phyloP scores from a whole-genome alignment of 1,139 yeast species.

The Blastobotrys proliferans region DNA sequence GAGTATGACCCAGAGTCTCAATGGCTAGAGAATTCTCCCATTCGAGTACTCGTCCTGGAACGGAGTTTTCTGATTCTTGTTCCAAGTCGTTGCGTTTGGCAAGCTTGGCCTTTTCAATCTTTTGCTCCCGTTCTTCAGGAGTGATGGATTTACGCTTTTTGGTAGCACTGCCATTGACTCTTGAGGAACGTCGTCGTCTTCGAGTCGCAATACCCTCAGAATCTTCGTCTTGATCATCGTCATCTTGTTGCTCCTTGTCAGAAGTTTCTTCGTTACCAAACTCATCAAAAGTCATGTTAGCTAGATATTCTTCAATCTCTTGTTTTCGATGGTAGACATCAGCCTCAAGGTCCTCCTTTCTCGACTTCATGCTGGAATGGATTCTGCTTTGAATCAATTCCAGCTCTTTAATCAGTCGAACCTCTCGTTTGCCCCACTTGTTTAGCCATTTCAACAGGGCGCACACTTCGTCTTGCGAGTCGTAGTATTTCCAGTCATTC shows the following conservation, averaged over 20 bases:
- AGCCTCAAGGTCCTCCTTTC: constrained; percentile 44
- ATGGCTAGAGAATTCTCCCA: constrained; percentile 32
- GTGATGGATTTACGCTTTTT: not conserved
- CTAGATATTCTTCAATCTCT: constrained; percentile 23
- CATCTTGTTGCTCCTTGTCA: constrained; percentile 17
- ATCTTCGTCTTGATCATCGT: constrained; percentile 16
- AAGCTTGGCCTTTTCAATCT: constrained; percentile 10
- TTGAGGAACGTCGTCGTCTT: constrained; percentile 7
- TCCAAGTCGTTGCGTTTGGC: constrained; percentile 28
- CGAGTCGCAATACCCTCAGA: constrained; percentile 5
- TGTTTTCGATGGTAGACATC: constrained; percentile 29
- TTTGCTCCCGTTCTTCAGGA: constrained; percentile 16
- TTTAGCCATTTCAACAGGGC: constrained; percentile 63
- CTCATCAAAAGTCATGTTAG: constrained; percentile 26
- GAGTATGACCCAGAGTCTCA: constrained; percentile 26
- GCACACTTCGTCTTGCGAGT: constrained; percentile 55
- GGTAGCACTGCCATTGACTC: not conserved
- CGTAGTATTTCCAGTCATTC: constrained; percentile 68
- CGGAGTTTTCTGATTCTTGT: constrained; percentile 17
- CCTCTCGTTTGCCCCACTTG: constrained; percentile 74
- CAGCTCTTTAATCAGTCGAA: constrained; percentile 61
- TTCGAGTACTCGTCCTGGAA: constrained; percentile 23
- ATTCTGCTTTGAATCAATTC: constrained; percentile 46
- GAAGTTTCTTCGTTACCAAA: constrained; percentile 1
- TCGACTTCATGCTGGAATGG: constrained; percentile 52